Evolutionary conservation across 257 asterid species (phyloP).

Genomic region (Penstemon eatonii): DNA sequence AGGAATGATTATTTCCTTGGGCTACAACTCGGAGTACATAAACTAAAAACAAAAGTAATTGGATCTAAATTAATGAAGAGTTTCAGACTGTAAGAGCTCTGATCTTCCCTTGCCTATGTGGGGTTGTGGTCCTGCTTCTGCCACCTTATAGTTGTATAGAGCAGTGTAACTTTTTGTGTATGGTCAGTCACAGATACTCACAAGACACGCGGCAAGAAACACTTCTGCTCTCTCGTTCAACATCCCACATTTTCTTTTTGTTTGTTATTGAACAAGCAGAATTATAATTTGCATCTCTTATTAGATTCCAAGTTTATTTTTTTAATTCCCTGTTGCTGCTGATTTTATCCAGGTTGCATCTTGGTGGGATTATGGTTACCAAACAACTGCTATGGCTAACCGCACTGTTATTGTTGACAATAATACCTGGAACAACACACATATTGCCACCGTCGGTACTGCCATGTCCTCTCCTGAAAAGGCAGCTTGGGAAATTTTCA

Average conservation of each 20-base stretch:
- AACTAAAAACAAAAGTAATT: not conserved
- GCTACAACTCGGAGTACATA: slow-evolving; percentile 1
- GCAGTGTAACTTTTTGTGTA: not conserved
- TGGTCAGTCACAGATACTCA: slow-evolving; percentile 2
- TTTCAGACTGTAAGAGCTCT: not conserved
- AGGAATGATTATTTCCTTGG: not conserved
- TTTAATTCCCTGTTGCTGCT: slow-evolving; percentile 25
- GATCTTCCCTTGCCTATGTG: slow-evolving; percentile 13
- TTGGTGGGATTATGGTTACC: slow-evolving; percentile 99
- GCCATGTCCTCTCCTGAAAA: slow-evolving; percentile 99
- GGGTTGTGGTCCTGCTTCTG: slow-evolving; percentile 20
- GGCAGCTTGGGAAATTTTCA: slow-evolving; percentile 96
- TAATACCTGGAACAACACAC: slow-evolving; percentile 99
- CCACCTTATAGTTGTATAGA: not conserved
- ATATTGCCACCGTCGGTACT: slow-evolving; percentile 98
- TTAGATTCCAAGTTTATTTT: slow-evolving; percentile 7
- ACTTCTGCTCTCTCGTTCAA: not conserved
- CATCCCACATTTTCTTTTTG: not conserved
- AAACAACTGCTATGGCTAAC: slow-evolving; percentile 99
- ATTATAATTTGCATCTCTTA: not conserved
- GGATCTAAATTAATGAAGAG: not conserved
- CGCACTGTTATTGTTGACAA: slow-evolving; percentile 98
- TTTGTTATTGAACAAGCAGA: slow-evolving; percentile 10
- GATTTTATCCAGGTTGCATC: slow-evolving; percentile 82
- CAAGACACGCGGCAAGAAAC: not conserved